Percentiles rank a stretch among this genome's conserved stretches.
phyloP scores from a whole-genome alignment of 306 rosid species.

The Acacia confusa region DNA sequence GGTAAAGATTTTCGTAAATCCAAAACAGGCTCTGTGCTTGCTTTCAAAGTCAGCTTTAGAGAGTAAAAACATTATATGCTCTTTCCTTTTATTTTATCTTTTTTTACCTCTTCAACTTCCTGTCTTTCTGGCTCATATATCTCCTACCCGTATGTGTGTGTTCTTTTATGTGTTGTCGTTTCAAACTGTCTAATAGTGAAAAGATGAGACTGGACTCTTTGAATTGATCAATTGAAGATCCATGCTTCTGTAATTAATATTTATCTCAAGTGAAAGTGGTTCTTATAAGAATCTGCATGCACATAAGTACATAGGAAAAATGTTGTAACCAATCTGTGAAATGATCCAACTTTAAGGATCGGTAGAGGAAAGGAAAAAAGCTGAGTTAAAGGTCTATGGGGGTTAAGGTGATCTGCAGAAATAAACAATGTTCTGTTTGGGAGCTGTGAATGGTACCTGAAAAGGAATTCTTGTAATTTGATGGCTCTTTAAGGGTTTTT shows the following conservation, averaged over 20 bases:
- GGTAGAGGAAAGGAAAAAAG: not conserved
- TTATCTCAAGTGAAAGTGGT: not conserved
- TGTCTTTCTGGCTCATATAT: not conserved
- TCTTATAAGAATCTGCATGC: not conserved
- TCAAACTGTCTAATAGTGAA: not conserved
- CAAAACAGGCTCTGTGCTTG: slow-evolving; percentile 79
- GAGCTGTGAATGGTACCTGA: not conserved
- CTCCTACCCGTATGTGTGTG: not conserved
- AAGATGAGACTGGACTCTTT: not conserved
- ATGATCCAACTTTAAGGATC: not conserved
- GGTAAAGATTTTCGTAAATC: slow-evolving; percentile 79
- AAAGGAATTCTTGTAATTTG: not conserved
- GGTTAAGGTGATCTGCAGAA: not conserved
- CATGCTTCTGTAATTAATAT: not conserved
- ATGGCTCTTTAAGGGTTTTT: not conserved
- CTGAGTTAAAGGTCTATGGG: not conserved
- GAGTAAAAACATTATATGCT: slow-evolving; percentile 50
- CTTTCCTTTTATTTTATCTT: not conserved
- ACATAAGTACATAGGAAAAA: not conserved
- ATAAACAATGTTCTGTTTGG: not conserved
- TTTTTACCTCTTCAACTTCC: not conserved
- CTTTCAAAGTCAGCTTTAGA: slow-evolving; percentile 96
- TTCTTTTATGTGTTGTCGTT: not conserved
- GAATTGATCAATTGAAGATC: not conserved
- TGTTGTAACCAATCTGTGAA: not conserved